phyloP scores from a whole-genome alignment of 2,329 filamentous ascomycete species.

The Neonectria magnoliae region DNA sequence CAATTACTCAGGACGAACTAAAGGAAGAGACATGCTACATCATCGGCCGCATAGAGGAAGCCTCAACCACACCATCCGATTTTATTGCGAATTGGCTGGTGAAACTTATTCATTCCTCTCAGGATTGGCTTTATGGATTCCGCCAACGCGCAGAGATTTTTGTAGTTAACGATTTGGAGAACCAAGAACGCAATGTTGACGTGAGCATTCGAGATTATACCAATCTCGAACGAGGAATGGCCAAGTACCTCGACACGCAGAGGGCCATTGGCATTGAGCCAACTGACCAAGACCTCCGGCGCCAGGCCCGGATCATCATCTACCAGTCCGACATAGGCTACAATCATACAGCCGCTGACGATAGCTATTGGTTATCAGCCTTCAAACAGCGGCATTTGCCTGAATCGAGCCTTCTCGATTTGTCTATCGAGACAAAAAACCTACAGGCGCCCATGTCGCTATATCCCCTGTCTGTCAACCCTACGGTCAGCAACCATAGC shows the following conservation, averaged over 20 bases:
- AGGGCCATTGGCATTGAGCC: slow-evolving; percentile 27
- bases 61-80: slow-evolving; percentile 28
- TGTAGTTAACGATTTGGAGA: not conserved
- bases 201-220: slow-evolving; percentile 30
- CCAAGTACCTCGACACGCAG: slow-evolving; percentile 21
- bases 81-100: slow-evolving; percentile 36
- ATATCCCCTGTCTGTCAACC: not conserved
- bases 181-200: not conserved
- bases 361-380: slow-evolving; percentile 30
- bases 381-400: slow-evolving; percentile 34
- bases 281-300: slow-evolving; percentile 27
- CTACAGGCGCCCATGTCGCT: not conserved
- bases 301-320: slow-evolving; percentile 29
- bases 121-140: slow-evolving; percentile 27
- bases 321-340: slow-evolving; percentile 15
- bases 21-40: slow-evolving; percentile 31
- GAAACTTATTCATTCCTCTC: slow-evolving; percentile 26
- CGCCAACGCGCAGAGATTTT: slow-evolving; percentile 12
- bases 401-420: not conserved
- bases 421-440: not conserved
- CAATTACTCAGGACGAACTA: slow-evolving; percentile 13
- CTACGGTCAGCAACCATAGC: not conserved
- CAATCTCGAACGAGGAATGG: slow-evolving; percentile 25
- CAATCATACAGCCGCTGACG: slow-evolving; percentile 27
- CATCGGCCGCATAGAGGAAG: slow-evolving; percentile 27